Base-by-base conservation (phyloP, 179 eudicot genomes). In the Drosera spatulata region DNA sequence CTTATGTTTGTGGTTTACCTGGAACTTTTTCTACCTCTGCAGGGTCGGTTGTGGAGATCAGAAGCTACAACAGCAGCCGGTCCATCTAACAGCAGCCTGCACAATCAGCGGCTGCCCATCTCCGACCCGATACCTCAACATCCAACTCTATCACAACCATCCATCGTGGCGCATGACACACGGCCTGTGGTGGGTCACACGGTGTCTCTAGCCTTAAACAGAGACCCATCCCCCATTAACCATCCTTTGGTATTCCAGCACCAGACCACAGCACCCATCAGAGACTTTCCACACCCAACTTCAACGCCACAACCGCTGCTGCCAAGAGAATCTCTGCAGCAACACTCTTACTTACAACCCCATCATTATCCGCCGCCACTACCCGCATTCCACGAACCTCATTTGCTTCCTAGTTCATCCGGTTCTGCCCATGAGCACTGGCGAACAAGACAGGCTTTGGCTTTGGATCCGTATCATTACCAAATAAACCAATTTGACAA, bases 151-250 rank as follows among this genome's bases (percentile, higher is more conserved):
- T 6, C 10, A 55, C 57, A 14, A 7, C 58, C 14, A 40, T 10
- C 22, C 47, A 2, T 57, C 7, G 7, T 57, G 11, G 7, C 0
- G 10, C 42, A 2, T 5, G 22, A 2, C 60, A 38, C 5, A 38
- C 41, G 51, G 15, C 12, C 47, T 53, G 12, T 66, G 56, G 68
- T 62, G 53, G 14, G 39, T 55, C 41, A 56, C 39, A 38, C 41
- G 47, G 2, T 9, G 41, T 38, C 44, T 51, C 43, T 60, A 39
- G 10, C n/a, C 50, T 41, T 59, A 71, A 49, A 22, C 39, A 54
- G 56, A 67, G 56, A 67, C 50, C 61, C 64, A 61, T 39, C 45
- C 8, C 56, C 75, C 62, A 39, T 59, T 42, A 52, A 54, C 40
- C 43, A 14, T 51, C 51, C 43, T 7, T 44, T 12, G 13, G 38